Base-by-base conservation (phyloP, 805 yeast genomes). In the Myxozyma neglecta region DNA sequence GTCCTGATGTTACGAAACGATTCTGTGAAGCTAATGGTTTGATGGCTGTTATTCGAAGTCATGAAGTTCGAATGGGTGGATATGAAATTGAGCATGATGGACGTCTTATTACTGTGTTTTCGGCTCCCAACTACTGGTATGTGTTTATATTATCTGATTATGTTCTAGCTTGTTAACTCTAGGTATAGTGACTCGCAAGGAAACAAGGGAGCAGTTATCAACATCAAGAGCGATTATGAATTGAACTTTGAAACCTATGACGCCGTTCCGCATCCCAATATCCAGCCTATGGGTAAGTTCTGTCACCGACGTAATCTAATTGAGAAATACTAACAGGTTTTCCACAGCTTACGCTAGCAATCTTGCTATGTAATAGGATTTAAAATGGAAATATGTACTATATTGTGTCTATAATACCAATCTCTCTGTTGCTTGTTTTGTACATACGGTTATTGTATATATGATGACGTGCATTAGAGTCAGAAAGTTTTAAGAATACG, bases 21-120 rank as follows among this genome's bases (percentile, higher is more conserved):
- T 94, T 93, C 80, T 84, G 96, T 70, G 79, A 85, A 48, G 73
- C 73, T 46, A 94, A 94, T 74, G 80, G 82, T 37, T 79, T 94
- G 63, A 82, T 86, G 69, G 92, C 89, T 59, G 83, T 94, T 45
- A 87, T 94, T 70, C 82, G 99, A 70, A 90, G 97, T 2, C 99
- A 94, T 72, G 99, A 94, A 76, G 97, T 93, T 7, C 82, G 98
- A 72, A 87, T 88, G 88, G 87, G 82, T 6, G 99, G 99, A 52
- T 90, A 87, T 61, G 90, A 90, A 67, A 80, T 80, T 50, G 97
- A 93, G 72, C 99, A 94, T 71, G 81, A 88, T 61, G 96, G 96
- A 11, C 81, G 85, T 67, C 82, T 94, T 55, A 84, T 91, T 56
- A 94, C 99, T 0, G 96, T 94, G n/a, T 94, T 94, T 75, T 87